Base-by-base conservation (phyloP, 805 yeast genomes). In the Metschnikowia kofuensis region DNA sequence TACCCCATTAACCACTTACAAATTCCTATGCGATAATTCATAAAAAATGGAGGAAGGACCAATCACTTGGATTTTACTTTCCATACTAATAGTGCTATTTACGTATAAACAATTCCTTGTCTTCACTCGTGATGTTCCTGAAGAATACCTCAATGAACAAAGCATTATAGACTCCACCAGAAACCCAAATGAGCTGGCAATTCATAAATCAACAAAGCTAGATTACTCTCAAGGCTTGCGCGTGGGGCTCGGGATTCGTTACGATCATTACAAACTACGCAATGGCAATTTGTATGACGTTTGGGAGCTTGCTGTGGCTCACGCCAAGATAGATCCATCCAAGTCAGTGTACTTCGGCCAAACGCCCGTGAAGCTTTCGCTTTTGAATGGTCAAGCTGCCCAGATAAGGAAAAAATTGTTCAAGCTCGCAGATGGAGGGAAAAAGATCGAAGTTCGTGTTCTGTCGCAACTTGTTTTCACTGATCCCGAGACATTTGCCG, bases 201-300 rank as follows among this genome's bases (percentile, higher is more conserved):
- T 87, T 10, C 84, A 87, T 64, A 77, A 94, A 53, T 85, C 89
- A 44, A 81, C 82, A 40, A 82, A 85, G 55, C 80, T 87, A 31
- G 94, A 91, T 21, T 83, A 80, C 61, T 87, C 89, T 6, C 63
- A 79, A 50, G 85, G 87, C 0, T 71, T 90, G 48, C 74, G 84
- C 21, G 77, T 87, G 2, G 95, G 95, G 0, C 67, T 87, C 47
- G 80, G 81, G 40, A 77, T 90, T 26, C 75, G 88, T 38, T 74
- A 73, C 50, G 73, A 78, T 27, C 83, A 80, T 34, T 86, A 84
- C 62, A 79, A 78, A 53, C 61, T 85, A 21, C 73, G 96, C 56
- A 85, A 87, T 62, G 96, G 96, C 3, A 83, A 80, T 55, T 62
- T 89, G 49, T 76, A 79, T 52, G 96, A 89, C 68, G 62, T 88